phyloP scores from a whole-genome alignment of 2,329 filamentous ascomycete species.

The Cladosporium sp. region DNA sequence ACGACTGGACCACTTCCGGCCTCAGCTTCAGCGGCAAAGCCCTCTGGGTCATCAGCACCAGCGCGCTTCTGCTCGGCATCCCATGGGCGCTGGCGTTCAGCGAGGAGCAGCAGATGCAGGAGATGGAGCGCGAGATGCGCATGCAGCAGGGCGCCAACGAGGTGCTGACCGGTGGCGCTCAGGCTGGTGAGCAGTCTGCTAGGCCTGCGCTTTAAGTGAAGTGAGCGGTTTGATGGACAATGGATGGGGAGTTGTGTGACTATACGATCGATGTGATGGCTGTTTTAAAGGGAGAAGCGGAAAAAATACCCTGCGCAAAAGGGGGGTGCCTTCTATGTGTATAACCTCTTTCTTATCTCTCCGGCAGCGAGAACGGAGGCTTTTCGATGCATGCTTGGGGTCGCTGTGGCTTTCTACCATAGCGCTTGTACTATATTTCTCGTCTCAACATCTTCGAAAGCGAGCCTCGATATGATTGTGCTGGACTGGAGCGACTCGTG shows the following conservation, averaged over 20 bases:
- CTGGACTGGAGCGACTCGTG: neutral
- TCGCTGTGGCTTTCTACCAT: constrained; percentile 16
- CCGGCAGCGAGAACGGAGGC: neutral
- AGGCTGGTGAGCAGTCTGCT: constrained; percentile 14
- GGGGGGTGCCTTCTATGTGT: constrained; percentile 6
- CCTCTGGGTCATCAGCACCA: constrained; percentile 88
- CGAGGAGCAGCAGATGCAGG: constrained; percentile 94
- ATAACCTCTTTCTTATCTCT: constrained; percentile 7
- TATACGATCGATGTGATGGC: neutral
- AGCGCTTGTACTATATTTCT: constrained; percentile 22
- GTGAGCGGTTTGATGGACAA: neutral
- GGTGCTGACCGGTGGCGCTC: constrained; percentile 43
- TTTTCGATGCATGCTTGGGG: neutral
- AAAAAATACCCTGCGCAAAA: neutral
- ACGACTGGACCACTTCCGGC: constrained; percentile 60
- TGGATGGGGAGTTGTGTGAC: neutral
- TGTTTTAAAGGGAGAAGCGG: neutral
- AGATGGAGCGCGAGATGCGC: constrained; percentile 97
- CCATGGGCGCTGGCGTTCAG: constrained; percentile 90
- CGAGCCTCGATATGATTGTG: neutral
- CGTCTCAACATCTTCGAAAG: neutral
- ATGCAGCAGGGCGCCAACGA: constrained; percentile 92
- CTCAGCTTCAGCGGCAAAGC: constrained; percentile 78
- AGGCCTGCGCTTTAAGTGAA: constrained; percentile 15
- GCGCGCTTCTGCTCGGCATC: constrained; percentile 84